Base-by-base conservation (phyloP, 441 rosid genomes). In the Metrosideros polymorpha region DNA sequence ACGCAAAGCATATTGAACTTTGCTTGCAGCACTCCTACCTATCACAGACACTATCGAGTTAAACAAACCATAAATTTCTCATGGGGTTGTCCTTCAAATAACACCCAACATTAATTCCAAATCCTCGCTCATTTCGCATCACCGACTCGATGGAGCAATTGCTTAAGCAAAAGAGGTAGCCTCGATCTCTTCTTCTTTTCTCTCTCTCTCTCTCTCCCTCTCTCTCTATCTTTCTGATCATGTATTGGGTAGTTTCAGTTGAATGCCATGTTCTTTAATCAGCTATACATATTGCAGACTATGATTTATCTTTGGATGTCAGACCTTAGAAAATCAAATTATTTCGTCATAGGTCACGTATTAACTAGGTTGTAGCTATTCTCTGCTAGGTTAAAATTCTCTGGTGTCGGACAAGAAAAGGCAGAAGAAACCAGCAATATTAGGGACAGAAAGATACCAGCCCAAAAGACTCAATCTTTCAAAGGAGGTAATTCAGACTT, bases 381-480 rank as follows among this genome's bases (percentile, higher is more conserved):
- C 89, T n/a, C 13, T 56, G 42, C 84, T 82, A 91, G 95, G 91
- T 89, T 54, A 51, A 89, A 85, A 85, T 90, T 79, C 90, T 75
- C 91, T 13, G 90, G 87, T n/a, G 59, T 27, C 25, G 88, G 90
- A 79, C 91, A 85, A 66, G 91, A 50, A 54, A 88, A 52, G 83
- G 9, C 53, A 32, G 89, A 82, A 84, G 89, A 87, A 82, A 76
- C 87, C 30, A 84, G 85, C 90, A 90, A 90, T 84, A 13, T 17
- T 32, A 89, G 85, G 89, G 93, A 89, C 12, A 89, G 86, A 84
- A 83, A 85, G 85, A 47, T 84, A 50, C 86, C 88, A 53, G 82
- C 86, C 77, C 90, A 86, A 61, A 96, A 88, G 84, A 88, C 93
- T 86, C 90, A 59, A 79, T 91, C 96, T 57, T 91, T 92, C 89